Conservation (phyloP, 495 filamentous ascomycete genomes). For the Aspergillus wentii region DNA sequence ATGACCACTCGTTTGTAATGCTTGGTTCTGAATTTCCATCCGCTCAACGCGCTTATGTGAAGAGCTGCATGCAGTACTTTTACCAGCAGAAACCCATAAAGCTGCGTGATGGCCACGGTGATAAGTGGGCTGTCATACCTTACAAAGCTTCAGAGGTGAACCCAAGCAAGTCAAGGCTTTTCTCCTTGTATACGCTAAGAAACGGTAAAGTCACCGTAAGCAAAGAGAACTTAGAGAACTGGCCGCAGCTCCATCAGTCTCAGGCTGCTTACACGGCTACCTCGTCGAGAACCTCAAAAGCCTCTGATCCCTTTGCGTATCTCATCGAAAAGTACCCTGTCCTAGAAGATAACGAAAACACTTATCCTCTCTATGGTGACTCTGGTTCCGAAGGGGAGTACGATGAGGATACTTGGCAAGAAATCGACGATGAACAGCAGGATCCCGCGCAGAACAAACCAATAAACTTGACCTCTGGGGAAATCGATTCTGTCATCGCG, state of each 20-base stretch:
- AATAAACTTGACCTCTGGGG: constrained; percentile 33
- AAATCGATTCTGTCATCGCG: constrained; percentile 48
- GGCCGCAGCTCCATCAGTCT: constrained; percentile 13
- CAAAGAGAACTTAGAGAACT: constrained; percentile 15
- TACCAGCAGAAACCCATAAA: constrained; percentile 15
- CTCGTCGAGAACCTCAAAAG: neutral
- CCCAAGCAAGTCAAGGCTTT: constrained; percentile 8
- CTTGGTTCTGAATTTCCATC: constrained; percentile 12
- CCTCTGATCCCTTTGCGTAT: constrained; percentile 26
- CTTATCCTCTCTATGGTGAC: constrained; percentile 62
- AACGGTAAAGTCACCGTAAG: constrained; percentile 17
- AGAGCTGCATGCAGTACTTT: constrained; percentile 18
- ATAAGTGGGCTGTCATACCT: constrained; percentile 18
- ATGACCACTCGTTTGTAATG: constrained; percentile 13
- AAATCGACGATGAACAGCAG: constrained; percentile 54
- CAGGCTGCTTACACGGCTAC: neutral
- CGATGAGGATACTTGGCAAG: constrained; percentile 54
- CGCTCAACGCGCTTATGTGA: constrained; percentile 21
- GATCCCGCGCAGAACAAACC: constrained; percentile 11
- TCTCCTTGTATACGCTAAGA: constrained; percentile 20
- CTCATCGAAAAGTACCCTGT: constrained; percentile 44
- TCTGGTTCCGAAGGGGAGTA: constrained; percentile 53
- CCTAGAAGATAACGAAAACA: constrained; percentile 36
- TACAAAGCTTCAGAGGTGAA: constrained; percentile 11
- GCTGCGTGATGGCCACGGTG: constrained; percentile 4